Percentiles rank a stretch among this genome's conserved stretches.
These are phyloP conservation scores for Nitzschia putrida DNA, from an alignment of 108 stramenopile species.

Conservation along the genomic window DNA sequence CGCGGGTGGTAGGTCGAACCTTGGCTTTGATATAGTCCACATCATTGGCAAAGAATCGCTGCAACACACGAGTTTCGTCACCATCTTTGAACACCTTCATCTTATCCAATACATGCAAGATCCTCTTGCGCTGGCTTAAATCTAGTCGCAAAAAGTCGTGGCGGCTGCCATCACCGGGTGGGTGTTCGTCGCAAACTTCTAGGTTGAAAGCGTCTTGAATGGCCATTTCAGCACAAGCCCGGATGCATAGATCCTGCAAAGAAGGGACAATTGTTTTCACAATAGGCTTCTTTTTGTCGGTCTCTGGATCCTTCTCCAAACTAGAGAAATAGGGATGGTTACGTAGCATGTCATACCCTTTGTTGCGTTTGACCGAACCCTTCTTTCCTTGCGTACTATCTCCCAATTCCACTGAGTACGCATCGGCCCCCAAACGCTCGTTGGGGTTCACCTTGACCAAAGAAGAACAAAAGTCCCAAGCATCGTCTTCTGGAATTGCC, in stretches of 20 bases:
- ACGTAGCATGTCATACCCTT: conserved; percentile 36
- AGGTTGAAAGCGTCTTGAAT: conserved; percentile 59
- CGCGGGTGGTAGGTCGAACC: conserved; percentile 58
- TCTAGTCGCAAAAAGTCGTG: conserved; percentile 69
- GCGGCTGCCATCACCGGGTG: conserved; percentile 70
- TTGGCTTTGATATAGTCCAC: conserved; percentile 49
- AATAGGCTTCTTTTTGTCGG: conserved; percentile 10
- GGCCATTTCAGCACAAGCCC: conserved; percentile 70
- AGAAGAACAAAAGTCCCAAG: conserved; percentile 73
- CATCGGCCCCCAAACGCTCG: conserved; percentile 74
- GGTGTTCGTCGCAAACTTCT: conserved; percentile 68
- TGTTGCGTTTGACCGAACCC: conserved; percentile 5
- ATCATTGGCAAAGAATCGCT: conserved; percentile 71
- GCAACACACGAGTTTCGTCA: conserved; percentile 71
- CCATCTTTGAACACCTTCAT: conserved; percentile 51
- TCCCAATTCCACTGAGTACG: conserved; percentile 41
- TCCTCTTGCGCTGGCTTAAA: conserved; percentile 47
- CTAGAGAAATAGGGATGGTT: conserved; percentile 26
- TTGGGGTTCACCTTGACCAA: conserved; percentile 64
- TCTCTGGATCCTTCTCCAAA: background rate
- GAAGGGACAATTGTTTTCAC: conserved; percentile 56
- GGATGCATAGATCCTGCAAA: conserved; percentile 74
- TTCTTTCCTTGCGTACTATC: conserved; percentile 12
- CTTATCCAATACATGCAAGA: conserved; percentile 82
- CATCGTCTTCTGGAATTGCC: conserved; percentile 74